Evolutionary conservation across 2,329 filamentous ascomycete genomes (phyloP).

Genomic region (Helotiales sp.): DNA sequence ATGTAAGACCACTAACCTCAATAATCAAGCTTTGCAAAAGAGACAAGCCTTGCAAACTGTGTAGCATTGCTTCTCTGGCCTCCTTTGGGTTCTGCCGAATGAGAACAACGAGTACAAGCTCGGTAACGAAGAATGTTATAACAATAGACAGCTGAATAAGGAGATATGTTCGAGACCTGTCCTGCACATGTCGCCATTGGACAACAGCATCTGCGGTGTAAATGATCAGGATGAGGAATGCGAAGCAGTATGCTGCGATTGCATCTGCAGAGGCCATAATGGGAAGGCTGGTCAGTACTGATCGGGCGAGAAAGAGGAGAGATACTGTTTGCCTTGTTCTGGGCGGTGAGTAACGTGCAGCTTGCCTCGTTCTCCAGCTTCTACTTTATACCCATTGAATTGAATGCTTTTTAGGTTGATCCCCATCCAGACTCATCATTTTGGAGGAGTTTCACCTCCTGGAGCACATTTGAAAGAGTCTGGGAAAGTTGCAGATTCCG

Average conservation of each 20-base stretch:
- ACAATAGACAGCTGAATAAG: neutral
- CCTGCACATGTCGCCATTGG: neutral
- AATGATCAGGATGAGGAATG: neutral
- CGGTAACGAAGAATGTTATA: neutral
- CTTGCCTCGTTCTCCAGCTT: neutral
- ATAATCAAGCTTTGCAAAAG: neutral
- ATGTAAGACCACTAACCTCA: neutral
- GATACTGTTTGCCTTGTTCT: too few relatives aligned
- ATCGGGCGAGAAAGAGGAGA: neutral
- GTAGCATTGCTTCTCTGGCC: neutral
- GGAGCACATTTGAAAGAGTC: too few relatives aligned
- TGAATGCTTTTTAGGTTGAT: too few relatives aligned
- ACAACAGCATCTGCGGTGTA: neutral
- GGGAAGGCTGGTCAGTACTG: too few relatives aligned
- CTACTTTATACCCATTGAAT: too few relatives aligned
- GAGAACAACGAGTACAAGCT: neutral
- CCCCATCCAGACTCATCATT: too few relatives aligned
- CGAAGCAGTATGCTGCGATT: neutral
- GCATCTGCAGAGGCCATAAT: too few relatives aligned
- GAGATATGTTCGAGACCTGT: neutral
- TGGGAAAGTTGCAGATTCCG: too few relatives aligned
- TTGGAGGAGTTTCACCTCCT: too few relatives aligned
- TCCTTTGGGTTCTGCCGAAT: neutral
- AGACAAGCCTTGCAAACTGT: neutral
- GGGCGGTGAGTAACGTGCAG: neutral